Evolutionary conservation across 257 asterid genomes (phyloP).

Genomic region (Hygrophila difformis): DNA sequence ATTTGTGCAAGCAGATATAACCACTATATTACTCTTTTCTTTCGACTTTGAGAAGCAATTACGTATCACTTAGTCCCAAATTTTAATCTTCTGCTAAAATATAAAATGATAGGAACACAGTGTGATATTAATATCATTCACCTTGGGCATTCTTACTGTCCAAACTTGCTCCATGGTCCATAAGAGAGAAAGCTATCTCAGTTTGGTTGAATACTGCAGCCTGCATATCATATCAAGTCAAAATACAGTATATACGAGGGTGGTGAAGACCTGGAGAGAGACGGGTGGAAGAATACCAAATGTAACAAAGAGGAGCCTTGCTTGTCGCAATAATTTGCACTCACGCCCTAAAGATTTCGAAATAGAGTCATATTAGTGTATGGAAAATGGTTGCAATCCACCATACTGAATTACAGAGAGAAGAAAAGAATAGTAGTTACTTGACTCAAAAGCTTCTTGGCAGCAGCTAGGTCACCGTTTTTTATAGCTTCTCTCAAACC

Average conservation of each 20-base stretch:
- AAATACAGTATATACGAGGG: conserved; percentile 14
- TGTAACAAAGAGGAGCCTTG: conserved; percentile 91
- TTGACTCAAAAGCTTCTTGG: conserved; percentile 80
- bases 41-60: too few relatives aligned
- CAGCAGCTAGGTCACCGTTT: conserved; percentile 75
- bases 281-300: conserved; percentile 37
- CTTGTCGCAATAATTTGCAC: conserved; percentile 84
- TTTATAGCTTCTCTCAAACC: conserved; percentile 97
- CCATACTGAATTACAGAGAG: conserved; percentile 13
- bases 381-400: neutral
- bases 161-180: conserved; percentile 75
- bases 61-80: neutral
- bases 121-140: conserved; percentile 21
- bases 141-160: conserved; percentile 85
- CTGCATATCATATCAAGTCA: conserved; percentile 29
- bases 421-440: conserved; percentile 30
- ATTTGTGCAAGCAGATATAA: too few relatives aligned
- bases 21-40: too few relatives aligned
- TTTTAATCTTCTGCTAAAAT: neutral
- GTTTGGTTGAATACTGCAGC: conserved; percentile 95
- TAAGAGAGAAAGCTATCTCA: conserved; percentile 84
- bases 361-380: neutral
- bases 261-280: conserved; percentile 2
- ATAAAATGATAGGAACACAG: neutral
- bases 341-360: conserved; percentile 60